Evolutionary conservation across 2,329 filamentous ascomycete species (phyloP).

Genomic region (Chaetoscypha palmicola): DNA sequence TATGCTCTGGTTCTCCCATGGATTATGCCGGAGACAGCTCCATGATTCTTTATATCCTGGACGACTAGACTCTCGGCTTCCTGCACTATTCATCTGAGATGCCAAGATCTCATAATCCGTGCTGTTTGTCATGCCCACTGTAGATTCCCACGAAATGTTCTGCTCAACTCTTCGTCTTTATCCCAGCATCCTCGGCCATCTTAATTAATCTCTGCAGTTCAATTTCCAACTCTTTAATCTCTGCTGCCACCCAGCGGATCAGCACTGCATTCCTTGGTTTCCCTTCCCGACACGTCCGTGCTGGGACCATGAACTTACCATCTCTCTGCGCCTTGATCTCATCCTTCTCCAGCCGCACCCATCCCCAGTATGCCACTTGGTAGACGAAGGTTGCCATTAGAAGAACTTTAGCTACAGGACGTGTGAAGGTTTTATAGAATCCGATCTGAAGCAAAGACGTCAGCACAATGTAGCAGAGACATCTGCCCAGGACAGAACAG

Average conservation of each 20-base stretch:
- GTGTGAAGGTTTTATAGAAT: constrained; percentile 70
- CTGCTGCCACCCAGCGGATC: constrained; percentile 1
- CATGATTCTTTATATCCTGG: too few relatives aligned
- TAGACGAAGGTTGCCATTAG: constrained; percentile 72
- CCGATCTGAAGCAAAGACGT: constrained; percentile 41
- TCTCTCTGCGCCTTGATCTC: constrained; percentile 56
- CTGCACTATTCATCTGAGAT: too few relatives aligned
- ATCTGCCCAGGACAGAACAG: too few relatives aligned
- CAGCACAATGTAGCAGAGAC: too few relatives aligned
- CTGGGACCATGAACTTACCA: constrained; percentile 36
- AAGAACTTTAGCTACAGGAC: constrained; percentile 67
- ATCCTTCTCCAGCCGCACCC: constrained; percentile 66
- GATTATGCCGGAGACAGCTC: too few relatives aligned
- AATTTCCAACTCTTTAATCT: constrained; percentile 4
- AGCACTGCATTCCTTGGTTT: neutral
- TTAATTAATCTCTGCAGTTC: constrained; percentile 6
- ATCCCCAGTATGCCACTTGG: constrained; percentile 67
- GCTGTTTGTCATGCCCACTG: too few relatives aligned
- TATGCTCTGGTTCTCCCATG: too few relatives aligned
- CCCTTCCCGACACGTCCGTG: neutral
- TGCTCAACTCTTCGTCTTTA: constrained; percentile 1
- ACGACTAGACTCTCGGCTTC: too few relatives aligned
- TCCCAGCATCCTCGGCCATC: constrained; percentile 5
- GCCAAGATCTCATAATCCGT: too few relatives aligned
- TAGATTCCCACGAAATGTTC: too few relatives aligned